Evolutionary conservation across 768 basidiomycete genomes (phyloP).

Genomic region (Russula griseocarnosa): DNA sequence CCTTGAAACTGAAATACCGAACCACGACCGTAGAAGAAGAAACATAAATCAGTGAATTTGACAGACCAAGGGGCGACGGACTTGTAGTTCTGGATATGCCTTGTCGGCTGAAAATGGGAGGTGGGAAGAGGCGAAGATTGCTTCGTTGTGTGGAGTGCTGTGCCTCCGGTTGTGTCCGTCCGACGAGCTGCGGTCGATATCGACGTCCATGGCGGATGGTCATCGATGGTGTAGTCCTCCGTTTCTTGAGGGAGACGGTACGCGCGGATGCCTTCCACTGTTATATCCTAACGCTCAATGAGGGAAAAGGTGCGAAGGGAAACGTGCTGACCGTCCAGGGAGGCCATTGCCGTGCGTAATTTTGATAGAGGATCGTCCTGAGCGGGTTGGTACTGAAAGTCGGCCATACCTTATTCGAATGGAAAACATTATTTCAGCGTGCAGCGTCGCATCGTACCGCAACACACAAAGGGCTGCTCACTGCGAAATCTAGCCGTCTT

Average conservation of each 20-base stretch:
- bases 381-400: conserved; percentile 84
- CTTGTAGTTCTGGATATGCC: conserved; percentile 81
- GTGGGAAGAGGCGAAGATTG: conserved; percentile 75
- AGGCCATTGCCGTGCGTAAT: conserved; percentile 68
- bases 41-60: background rate
- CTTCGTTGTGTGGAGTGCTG: conserved; percentile 38
- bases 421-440: background rate
- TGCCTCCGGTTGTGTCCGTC: conserved; percentile 6
- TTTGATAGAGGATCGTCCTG: conserved; percentile 63
- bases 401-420: conserved; percentile 70
- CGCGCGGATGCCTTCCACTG: conserved; percentile 70
- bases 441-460: background rate
- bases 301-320: background rate
- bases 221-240: conserved; percentile 53
- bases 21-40: background rate
- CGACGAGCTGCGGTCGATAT: conserved; percentile 47
- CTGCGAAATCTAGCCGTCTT: conserved; percentile 90
- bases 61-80: conserved; percentile 34
- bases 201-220: conserved; percentile 35
- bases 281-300: background rate
- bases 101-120: conserved; percentile 85
- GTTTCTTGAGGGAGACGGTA: conserved; percentile 66
- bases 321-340: conserved; percentile 67
- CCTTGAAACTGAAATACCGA: conserved; percentile 55
- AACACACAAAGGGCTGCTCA: conserved; percentile 38